Conservation (phyloP, 495 filamentous ascomycete genomes). For the Penicillium desertorum region DNA sequence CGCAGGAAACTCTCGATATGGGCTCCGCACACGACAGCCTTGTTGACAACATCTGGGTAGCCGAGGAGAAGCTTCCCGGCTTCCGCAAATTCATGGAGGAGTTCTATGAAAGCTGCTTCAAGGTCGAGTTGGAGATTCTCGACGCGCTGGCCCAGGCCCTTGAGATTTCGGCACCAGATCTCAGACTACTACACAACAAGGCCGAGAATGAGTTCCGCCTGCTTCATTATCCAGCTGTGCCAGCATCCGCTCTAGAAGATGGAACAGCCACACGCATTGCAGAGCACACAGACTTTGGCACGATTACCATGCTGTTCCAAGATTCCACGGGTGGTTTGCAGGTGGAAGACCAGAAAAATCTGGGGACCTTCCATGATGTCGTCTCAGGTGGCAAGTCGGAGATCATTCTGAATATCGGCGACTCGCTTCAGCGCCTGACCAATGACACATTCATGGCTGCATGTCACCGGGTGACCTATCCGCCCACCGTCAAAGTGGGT, state of each 20-base stretch:
- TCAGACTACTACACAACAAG: slow-evolving; percentile 46
- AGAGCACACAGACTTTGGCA: slow-evolving; percentile 49
- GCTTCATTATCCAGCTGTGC: slow-evolving; percentile 42
- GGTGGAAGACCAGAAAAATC: slow-evolving; percentile 37
- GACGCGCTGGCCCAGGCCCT: slow-evolving; percentile 43
- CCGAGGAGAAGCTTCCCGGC: slow-evolving; percentile 54
- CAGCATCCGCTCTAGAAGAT: slow-evolving; percentile 18
- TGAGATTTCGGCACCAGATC: slow-evolving; percentile 45
- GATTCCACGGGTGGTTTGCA: slow-evolving; percentile 48
- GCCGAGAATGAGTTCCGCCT: slow-evolving; percentile 51
- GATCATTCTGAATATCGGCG: slow-evolving; percentile 65
- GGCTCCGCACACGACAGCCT: slow-evolving; percentile 50
- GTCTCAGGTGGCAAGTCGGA: slow-evolving; percentile 50
- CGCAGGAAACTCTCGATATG: slow-evolving; percentile 62
- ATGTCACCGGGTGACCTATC: slow-evolving; percentile 34
- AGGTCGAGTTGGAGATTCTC: slow-evolving; percentile 45
- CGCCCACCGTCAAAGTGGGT: slow-evolving; percentile 21
- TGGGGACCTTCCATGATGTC: slow-evolving; percentile 42
- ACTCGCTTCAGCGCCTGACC: slow-evolving; percentile 60
- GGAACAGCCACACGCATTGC: slow-evolving; percentile 34
- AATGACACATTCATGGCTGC: slow-evolving; percentile 50
- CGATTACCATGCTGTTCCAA: slow-evolving; percentile 52
- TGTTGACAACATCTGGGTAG: slow-evolving; percentile 57
- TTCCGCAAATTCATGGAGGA: slow-evolving; percentile 57
- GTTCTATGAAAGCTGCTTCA: slow-evolving; percentile 44